phyloP scores from a whole-genome alignment of 805 yeast species.

The Starmerella apicola region DNA sequence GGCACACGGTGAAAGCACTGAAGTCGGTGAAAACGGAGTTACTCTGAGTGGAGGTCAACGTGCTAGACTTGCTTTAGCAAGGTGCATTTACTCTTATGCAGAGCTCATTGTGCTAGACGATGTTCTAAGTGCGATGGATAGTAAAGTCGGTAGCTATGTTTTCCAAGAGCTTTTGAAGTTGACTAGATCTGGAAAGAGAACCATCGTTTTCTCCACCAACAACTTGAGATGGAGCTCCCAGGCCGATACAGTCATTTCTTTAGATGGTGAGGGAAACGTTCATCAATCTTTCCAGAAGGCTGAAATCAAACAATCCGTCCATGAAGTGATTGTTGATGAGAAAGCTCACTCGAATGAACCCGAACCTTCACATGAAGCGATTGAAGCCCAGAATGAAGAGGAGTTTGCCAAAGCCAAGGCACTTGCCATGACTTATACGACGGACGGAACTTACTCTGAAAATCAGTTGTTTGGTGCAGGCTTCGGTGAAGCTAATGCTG shows the following conservation, averaged over 20 bases:
- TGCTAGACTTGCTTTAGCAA: slow-evolving; percentile 68
- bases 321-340: background rate
- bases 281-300: background rate
- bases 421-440: slow-evolving; percentile 1
- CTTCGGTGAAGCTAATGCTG: background rate
- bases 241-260: slow-evolving; percentile 56
- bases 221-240: slow-evolving; percentile 56
- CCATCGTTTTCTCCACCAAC: slow-evolving; percentile 72
- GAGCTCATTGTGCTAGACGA: slow-evolving; percentile 65
- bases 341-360: background rate
- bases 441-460: too few relatives aligned
- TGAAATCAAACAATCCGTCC: background rate
- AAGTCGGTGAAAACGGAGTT: slow-evolving; percentile 80
- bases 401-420: background rate
- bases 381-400: slow-evolving; percentile 36
- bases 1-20: slow-evolving; percentile 26
- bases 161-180: slow-evolving; percentile 47
- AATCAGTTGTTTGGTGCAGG: background rate
- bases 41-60: slow-evolving; percentile 84
- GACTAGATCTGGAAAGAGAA: slow-evolving; percentile 42
- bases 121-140: slow-evolving; percentile 76
- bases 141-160: slow-evolving; percentile 70
- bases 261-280: slow-evolving; percentile 41
- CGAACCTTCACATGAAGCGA: background rate
- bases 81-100: slow-evolving; percentile 57